Evolutionary conservation across 345 rosid species (phyloP), one percentile per base, ranked within the genome.

Genomic region (Acer negundo): DNA sequence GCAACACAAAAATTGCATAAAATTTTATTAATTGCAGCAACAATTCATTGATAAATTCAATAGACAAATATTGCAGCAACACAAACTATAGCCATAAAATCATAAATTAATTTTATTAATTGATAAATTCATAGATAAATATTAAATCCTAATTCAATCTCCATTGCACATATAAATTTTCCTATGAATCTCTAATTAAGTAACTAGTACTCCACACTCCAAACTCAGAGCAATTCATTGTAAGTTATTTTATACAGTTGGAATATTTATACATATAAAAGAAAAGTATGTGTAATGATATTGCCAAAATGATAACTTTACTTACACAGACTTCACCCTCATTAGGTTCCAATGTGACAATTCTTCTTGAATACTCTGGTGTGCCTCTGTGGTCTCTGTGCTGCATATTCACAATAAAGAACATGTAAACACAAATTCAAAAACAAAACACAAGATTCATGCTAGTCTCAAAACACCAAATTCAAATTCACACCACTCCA

Each of bases 381-480:
- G 96, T 93, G 40, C 98, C 96, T 87, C 97, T 85, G 78, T 95
- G 98, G 74, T 95, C 98, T 65, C 38, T 35, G 95, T 95, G 78
- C 97, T 95, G 49, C 98, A 95, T 93, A n/a, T 22, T 42, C 61
- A 65, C 38, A 74, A 77, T 10, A 75, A 28, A 40, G 40, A 26
- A 7, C 23, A 72, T 0, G 10, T 16, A 38, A 26, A 17, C 23
- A 74, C 24, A 31, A 63, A 59, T 49, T 44, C 46, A 44, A 61
- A 19, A 20, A 10, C 56, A 10, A 3, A 62, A 35, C 38, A 35
- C 6, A 35, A 35, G 38, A 35, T 35, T 35, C 38, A 35, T 35
- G 6, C 38, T 35, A 35, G 38, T 35, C 38, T 35, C 0, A 35
- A 4, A 35, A 35, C 38, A 35, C 0, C 38, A 4, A 35, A 35